Evolutionary conservation across 495 filamentous ascomycete genomes (phyloP).

Genomic region (Xylaria venustula): DNA sequence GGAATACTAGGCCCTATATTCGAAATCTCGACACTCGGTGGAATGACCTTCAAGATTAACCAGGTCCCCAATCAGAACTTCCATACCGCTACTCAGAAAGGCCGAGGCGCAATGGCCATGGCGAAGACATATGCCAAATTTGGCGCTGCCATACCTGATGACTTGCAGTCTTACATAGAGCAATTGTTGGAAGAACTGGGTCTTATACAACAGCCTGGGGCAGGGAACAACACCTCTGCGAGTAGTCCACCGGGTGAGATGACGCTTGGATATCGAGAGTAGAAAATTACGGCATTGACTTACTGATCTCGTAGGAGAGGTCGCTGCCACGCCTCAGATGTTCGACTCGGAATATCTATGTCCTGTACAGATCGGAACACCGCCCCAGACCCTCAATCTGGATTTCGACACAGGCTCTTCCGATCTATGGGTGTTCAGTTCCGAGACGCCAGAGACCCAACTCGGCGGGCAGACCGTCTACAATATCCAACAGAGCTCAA

Average conservation of each 20-base stretch:
- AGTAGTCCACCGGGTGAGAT: slow-evolving; percentile 24
- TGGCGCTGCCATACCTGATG: slow-evolving; percentile 30
- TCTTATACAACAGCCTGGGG: slow-evolving; percentile 20
- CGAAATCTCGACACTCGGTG: slow-evolving; percentile 34
- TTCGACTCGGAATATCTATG: slow-evolving; percentile 69
- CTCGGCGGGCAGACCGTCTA: slow-evolving; percentile 57
- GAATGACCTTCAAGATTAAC: slow-evolving; percentile 38
- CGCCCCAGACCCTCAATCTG: slow-evolving; percentile 64
- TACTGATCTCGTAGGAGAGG: slow-evolving; percentile 33
- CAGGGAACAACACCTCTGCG: slow-evolving; percentile 15
- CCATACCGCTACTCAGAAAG: slow-evolving; percentile 22
- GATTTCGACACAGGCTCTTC: slow-evolving; percentile 77
- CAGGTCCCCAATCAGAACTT: slow-evolving; percentile 43
- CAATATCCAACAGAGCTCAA: slow-evolving; percentile 48
- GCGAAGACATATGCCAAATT: slow-evolving; percentile 44
- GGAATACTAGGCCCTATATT: slow-evolving; percentile 15
- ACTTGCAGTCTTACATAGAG: slow-evolving; percentile 28
- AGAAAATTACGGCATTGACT: background rate
- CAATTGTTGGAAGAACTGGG: slow-evolving; percentile 33
- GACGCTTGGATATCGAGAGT: background rate
- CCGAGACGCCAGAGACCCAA: slow-evolving; percentile 40
- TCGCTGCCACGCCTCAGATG: slow-evolving; percentile 38
- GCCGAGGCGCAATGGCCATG: slow-evolving; percentile 40
- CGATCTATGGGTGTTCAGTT: slow-evolving; percentile 67
- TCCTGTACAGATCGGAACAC: slow-evolving; percentile 67